Evolutionary conservation across 768 basidiomycete genomes (phyloP).

Genomic region (Heimioporus sp.): DNA sequence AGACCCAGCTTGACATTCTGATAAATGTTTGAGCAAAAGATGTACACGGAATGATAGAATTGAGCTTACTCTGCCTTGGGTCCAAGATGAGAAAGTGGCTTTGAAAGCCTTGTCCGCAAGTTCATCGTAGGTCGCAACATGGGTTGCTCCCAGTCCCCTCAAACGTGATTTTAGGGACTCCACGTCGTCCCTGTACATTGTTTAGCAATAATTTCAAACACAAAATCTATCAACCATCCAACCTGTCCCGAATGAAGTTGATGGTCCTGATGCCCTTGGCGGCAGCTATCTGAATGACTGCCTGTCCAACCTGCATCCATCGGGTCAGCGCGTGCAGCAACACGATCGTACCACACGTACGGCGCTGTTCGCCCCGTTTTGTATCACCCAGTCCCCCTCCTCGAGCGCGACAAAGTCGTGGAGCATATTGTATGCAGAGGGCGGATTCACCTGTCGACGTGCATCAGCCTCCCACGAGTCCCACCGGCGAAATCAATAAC

Average conservation of each 20-base stretch:
- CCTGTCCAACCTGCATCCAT: constrained; percentile 66
- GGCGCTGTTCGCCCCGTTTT: constrained; percentile 85
- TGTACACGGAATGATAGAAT: constrained; percentile 9
- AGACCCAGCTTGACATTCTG: constrained; percentile 47
- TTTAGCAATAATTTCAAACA: neutral
- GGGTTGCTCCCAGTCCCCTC: constrained; percentile 63
- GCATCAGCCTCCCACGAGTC: neutral
- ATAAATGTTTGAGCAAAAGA: neutral
- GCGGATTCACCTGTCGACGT: constrained; percentile 64
- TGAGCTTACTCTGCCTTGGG: constrained; percentile 51
- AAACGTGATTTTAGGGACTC: constrained; percentile 50
- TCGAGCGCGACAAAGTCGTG: constrained; percentile 61
- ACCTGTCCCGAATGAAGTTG: constrained; percentile 79
- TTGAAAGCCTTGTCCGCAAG: constrained; percentile 56
- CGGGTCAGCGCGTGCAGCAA: neutral
- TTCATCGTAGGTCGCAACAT: constrained; percentile 78
- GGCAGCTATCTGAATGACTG: constrained; percentile 83
- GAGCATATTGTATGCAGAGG: constrained; percentile 84
- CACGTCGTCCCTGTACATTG: constrained; percentile 47
- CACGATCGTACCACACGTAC: constrained; percentile 39
- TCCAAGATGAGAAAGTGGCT: constrained; percentile 60
- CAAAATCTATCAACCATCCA: constrained; percentile 9
- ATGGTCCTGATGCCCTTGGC: constrained; percentile 69
- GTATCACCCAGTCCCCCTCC: constrained; percentile 77
- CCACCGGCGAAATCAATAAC: too few species aligned